Evolutionary conservation across 2,329 filamentous ascomycete species (phyloP).

Genomic region (Stemphylium vesicarium): DNA sequence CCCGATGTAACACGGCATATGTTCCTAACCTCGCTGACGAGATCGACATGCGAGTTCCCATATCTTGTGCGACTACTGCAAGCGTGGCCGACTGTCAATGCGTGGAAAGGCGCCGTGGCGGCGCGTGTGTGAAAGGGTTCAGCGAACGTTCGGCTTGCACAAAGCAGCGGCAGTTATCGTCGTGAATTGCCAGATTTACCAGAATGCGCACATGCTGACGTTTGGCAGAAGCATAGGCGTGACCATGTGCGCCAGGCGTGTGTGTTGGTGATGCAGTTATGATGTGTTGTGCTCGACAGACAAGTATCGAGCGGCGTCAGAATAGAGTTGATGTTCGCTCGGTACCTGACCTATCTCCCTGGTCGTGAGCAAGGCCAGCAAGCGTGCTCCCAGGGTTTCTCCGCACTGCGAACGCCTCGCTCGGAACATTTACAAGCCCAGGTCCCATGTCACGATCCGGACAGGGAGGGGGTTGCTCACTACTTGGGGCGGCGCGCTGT

Average conservation of each 20-base stretch:
- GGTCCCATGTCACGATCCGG: slow-evolving; percentile 48
- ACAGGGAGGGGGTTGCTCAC: slow-evolving; percentile 31
- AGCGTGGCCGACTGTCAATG: slow-evolving; percentile 19
- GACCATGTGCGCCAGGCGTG: not conserved
- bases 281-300: slow-evolving; percentile 4
- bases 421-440: slow-evolving; percentile 49
- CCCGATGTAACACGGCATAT: slow-evolving; percentile 24
- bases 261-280: not conserved
- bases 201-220: slow-evolving; percentile 3
- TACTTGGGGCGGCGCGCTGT: slow-evolving; percentile 30
- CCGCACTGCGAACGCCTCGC: slow-evolving; percentile 47
- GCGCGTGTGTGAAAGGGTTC: slow-evolving; percentile 6
- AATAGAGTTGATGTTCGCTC: slow-evolving; percentile 46
- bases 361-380: slow-evolving; percentile 43
- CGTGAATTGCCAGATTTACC: not conserved
- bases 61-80: slow-evolving; percentile 28
- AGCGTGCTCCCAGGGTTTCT: slow-evolving; percentile 46
- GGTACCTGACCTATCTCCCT: slow-evolving; percentile 47
- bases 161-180: slow-evolving; percentile 15
- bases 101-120: slow-evolving; percentile 11
- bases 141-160: slow-evolving; percentile 17
- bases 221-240: not conserved
- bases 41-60: slow-evolving; percentile 26
- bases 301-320: slow-evolving; percentile 31
- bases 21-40: slow-evolving; percentile 22